A percentile compares a stretch with the other conserved stretches of the same genome.
These are phyloP conservation scores for Themeda triandra DNA, from an alignment of 176 grass and related monocot species.

Conservation along the genomic window DNA sequence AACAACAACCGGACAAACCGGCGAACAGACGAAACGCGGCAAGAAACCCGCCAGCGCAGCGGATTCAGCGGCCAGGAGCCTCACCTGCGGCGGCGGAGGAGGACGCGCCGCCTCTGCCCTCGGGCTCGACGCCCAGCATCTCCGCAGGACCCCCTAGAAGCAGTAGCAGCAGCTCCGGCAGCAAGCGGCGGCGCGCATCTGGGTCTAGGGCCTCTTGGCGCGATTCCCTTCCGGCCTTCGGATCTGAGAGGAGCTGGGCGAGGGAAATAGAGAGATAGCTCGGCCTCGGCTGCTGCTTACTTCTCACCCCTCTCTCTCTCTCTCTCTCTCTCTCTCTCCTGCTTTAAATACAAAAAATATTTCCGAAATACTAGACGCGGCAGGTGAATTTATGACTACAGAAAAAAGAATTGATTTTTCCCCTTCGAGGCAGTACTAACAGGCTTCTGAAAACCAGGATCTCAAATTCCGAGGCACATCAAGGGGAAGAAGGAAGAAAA, in stretches of 20 bases:
- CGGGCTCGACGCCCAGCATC: slow-evolving; percentile 49
- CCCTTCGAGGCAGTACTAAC: not conserved
- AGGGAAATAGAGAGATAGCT: slow-evolving; percentile 29
- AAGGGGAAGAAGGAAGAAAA: not conserved
- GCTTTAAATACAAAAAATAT: slow-evolving; percentile 38
- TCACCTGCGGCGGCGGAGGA: slow-evolving; percentile 49
- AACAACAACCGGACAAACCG: not conserved
- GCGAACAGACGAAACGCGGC: slow-evolving; percentile 15
- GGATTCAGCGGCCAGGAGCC: slow-evolving; percentile 19
- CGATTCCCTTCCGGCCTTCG: slow-evolving; percentile 34
- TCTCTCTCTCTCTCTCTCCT: slow-evolving; percentile 26
- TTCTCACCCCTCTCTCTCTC: not conserved
- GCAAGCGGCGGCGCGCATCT: slow-evolving; percentile 32
- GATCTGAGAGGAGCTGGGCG: slow-evolving; percentile 46
- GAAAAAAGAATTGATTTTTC: no score
- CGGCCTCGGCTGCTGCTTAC: slow-evolving; percentile 25
- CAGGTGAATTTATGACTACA: not conserved
- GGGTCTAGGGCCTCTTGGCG: not conserved
- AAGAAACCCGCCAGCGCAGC: not conserved
- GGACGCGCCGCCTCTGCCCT: slow-evolving; percentile 19
- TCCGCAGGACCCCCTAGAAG: slow-evolving; percentile 19
- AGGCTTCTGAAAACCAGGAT: not conserved
- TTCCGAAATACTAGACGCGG: slow-evolving; percentile 13
- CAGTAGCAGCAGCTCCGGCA: not conserved
- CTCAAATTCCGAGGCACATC: not conserved